Conservation (phyloP, 371 early-diverging fungal genomes). For the Ordospora colligata region DNA sequence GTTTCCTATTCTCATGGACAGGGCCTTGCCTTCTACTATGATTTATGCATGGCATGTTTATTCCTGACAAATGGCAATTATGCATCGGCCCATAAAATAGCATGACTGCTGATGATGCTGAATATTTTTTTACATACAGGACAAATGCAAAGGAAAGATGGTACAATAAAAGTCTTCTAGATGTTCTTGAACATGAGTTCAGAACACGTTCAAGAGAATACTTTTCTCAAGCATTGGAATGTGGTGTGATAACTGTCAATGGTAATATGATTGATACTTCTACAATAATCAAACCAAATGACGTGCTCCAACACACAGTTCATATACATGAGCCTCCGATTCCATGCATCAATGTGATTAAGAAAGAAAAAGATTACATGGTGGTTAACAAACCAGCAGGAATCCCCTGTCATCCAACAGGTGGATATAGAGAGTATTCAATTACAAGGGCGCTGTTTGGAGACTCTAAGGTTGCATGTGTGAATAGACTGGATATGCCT, state of each 20-base stretch:
- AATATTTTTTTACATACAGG: slow-evolving; percentile 53
- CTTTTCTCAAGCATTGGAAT: slow-evolving; percentile 54
- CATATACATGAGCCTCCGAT: slow-evolving; percentile 60
- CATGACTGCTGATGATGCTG: slow-evolving; percentile 40
- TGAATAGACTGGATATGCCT: slow-evolving; percentile 62
- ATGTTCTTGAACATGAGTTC: slow-evolving; percentile 57
- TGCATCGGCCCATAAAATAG: slow-evolving; percentile 34
- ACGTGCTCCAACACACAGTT: slow-evolving; percentile 58
- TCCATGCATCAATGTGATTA: slow-evolving; percentile 50
- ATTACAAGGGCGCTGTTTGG: slow-evolving; percentile 45
- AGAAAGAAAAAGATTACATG: slow-evolving; percentile 46
- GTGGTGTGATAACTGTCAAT: slow-evolving; percentile 60
- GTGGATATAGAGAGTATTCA: slow-evolving; percentile 57
- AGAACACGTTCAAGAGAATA: slow-evolving; percentile 47
- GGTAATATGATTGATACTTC: slow-evolving; percentile 22
- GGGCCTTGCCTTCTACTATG: background rate
- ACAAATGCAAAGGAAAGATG: slow-evolving; percentile 61
- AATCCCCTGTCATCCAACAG: slow-evolving; percentile 62
- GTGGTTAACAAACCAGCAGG: slow-evolving; percentile 62
- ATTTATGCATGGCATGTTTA: background rate
- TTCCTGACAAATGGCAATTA: background rate
- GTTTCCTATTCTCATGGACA: background rate
- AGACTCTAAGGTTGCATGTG: slow-evolving; percentile 42
- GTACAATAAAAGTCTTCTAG: slow-evolving; percentile 51
- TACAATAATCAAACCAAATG: slow-evolving; percentile 48